Evolutionary conservation across 495 filamentous ascomycete genomes (phyloP), one percentile per base, ranked within the genome.

Genomic region (Xylaria intraflava): DNA sequence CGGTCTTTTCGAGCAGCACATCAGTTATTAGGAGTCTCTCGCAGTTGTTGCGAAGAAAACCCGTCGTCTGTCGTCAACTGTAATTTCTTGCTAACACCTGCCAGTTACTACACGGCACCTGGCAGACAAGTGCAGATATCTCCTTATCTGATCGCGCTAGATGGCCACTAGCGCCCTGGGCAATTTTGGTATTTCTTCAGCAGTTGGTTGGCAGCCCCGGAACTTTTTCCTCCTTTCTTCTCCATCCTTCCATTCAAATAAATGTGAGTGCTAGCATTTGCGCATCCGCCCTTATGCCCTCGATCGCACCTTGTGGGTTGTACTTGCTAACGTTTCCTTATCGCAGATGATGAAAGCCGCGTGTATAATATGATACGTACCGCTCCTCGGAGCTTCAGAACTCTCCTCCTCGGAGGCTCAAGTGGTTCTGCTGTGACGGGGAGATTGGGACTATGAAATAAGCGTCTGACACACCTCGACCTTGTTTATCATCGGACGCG

Each of bases 401-500:
- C 85, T 93, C 89, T 87, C 83, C 84, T 81, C 81, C 81, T 68
- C 70, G 71, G 74, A 83, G 89, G 90, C 89, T 88, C 66, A 82
- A 95, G 94, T 81, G 93, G 90, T 88, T 82, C 81, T 78, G 68
- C 67, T 77, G 83, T 67, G 71, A 81, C 73, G 72, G 74, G 64
- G 70, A 66, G 76, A 76, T 57, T 69, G 84, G 81, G 78, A 88
- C 82, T 73, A 77, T 98, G 93, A 98, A 81, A 89, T 86, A 79
- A 82, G 94, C 89, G 94, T 95, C 90, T 90, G 91, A 89, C 93
- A 96, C 93, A 96, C 79, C 72, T 45, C 65, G 75, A 85, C 83
- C 91, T 95, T 96, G 88, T 96, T 94, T 87, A 77, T 75, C 64
- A 75, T 87, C 90, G 90, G 86, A 95, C 92, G 94, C 90, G 80